Percentiles rank a stretch among this genome's conserved stretches.
phyloP scores from a whole-genome alignment of 2,329 filamentous ascomycete species.

The Hypomyces rosellus region DNA sequence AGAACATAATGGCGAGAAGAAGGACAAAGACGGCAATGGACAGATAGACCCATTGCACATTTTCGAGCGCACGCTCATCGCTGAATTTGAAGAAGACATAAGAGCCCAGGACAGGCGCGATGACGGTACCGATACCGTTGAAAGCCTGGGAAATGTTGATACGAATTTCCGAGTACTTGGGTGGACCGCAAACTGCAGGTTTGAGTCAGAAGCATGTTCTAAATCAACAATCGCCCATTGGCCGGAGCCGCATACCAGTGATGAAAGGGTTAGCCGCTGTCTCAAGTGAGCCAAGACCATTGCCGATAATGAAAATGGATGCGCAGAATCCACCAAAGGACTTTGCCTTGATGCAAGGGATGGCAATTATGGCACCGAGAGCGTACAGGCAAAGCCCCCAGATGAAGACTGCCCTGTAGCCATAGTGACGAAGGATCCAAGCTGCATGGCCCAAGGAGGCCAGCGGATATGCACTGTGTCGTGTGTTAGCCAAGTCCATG shows the following conservation, averaged over 20 bases:
- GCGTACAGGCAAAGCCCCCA: conserved; percentile 62
- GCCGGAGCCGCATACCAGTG: conserved; percentile 39
- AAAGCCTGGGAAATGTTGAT: conserved; percentile 73
- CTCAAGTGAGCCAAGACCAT: conserved; percentile 67
- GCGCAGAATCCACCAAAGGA: conserved; percentile 71
- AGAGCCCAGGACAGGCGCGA: conserved; percentile 66
- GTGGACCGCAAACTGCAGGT: conserved; percentile 45
- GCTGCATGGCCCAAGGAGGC: conserved; percentile 62
- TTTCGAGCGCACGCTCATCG: conserved; percentile 50
- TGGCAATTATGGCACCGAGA: conserved; percentile 50
- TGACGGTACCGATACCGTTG: conserved; percentile 67
- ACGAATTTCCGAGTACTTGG: conserved; percentile 64
- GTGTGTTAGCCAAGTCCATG: conserved; percentile 26
- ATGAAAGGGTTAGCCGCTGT: conserved; percentile 73
- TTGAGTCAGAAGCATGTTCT: neutral
- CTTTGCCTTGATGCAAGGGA: conserved; percentile 50
- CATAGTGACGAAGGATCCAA: conserved; percentile 56
- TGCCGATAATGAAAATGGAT: conserved; percentile 67
- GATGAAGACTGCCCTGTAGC: conserved; percentile 64
- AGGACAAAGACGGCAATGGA: conserved; percentile 67
- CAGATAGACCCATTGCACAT: conserved; percentile 73
- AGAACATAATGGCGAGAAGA: conserved; percentile 59
- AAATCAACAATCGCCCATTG: neutral
- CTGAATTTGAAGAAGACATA: conserved; percentile 65
- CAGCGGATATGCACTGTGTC: conserved; percentile 55